Base-by-base conservation (phyloP, 352 stramenopile species). In the Albugo laibachii region DNA sequence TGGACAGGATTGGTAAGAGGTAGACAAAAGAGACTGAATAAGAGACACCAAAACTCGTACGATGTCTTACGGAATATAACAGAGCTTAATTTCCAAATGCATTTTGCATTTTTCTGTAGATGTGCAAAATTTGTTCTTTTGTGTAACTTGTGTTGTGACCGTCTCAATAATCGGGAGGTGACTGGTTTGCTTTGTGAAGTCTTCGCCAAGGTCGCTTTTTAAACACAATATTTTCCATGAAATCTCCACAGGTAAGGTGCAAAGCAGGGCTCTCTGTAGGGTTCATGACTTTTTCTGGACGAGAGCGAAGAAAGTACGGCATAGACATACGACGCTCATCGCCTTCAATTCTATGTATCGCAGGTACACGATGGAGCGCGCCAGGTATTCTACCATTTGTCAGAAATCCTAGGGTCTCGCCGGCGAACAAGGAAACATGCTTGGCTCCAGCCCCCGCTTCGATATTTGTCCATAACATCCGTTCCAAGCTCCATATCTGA, bases 401-500 rank as follows among this genome's bases (percentile, higher is more conserved):
- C 11, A 89, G 49, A 14, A 83, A 58, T 4, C 69, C 72, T 13
- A 89, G 59, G 1, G 74, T 89, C 31, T 89, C 77, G 5, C 74
- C 77, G 0, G 74, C 77, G 53, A 89, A 86, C 2, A 89, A 72
- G 0, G 77, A 87, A 41, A 87, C 84, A 41, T 86, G 71, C 13
- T 81, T 55, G 36, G 57, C 1, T 13, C 49, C 52, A 1, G 74
- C 74, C 39, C 70, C 72, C 24, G 66, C 56, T 44, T 89, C 77
- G 34, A 89, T 72, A 40, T 89, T 73, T 0, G 64, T 65, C 77
- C 77, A 89, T 12, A 53, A 42, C 77, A 89, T 89, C 38, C 74
- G 69, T 36, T 89, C 77, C 36, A 89, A 56, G 50, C 84, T 89
- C 74, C 77, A 89, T 67, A 89, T 87, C 50, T 89, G 74, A 31